Evolutionary conservation across 441 rosid genomes (phyloP).

Genomic region (Dalechampia spathulata): DNA sequence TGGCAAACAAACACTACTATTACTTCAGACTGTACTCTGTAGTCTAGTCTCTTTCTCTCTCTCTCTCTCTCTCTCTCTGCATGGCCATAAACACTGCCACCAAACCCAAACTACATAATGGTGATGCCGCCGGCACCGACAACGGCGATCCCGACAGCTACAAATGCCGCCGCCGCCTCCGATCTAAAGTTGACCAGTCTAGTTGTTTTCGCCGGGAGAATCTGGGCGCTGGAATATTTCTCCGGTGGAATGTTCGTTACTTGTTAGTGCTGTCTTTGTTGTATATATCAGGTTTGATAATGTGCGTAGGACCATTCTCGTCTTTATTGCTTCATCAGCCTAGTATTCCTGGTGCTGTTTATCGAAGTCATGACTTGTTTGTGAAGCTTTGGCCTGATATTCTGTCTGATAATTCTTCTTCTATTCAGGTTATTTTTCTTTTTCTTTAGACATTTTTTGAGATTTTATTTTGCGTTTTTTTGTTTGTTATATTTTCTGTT

Average conservation of each 20-base stretch:
- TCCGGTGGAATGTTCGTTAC: slow-evolving; percentile 56
- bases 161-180: slow-evolving; percentile 51
- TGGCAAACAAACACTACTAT: too few species aligned
- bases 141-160: slow-evolving; percentile 28
- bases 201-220: slow-evolving; percentile 35
- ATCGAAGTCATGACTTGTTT: slow-evolving; percentile 70
- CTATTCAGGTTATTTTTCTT: slow-evolving; percentile 43
- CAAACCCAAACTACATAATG: slow-evolving; percentile 34
- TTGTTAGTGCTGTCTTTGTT: slow-evolving; percentile 50
- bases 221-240: slow-evolving; percentile 28
- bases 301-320: slow-evolving; percentile 84
- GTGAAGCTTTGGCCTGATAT: slow-evolving; percentile 64
- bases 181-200: slow-evolving; percentile 34
- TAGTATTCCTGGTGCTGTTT: slow-evolving; percentile 59
- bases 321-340: slow-evolving; percentile 32
- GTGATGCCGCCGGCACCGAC: slow-evolving; percentile 11
- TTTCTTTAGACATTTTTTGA: not conserved
- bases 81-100: slow-evolving; percentile 25
- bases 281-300: slow-evolving; percentile 61
- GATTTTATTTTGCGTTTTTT: not conserved
- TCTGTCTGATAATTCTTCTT: slow-evolving; percentile 53
- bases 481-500: slow-evolving; percentile 8
- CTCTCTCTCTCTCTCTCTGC: slow-evolving; percentile 11
- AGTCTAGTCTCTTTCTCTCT: not conserved
- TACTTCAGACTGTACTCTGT: too few species aligned